Conservation (phyloP, 495 filamentous ascomycete species). For the Viridothelium virens region DNA sequence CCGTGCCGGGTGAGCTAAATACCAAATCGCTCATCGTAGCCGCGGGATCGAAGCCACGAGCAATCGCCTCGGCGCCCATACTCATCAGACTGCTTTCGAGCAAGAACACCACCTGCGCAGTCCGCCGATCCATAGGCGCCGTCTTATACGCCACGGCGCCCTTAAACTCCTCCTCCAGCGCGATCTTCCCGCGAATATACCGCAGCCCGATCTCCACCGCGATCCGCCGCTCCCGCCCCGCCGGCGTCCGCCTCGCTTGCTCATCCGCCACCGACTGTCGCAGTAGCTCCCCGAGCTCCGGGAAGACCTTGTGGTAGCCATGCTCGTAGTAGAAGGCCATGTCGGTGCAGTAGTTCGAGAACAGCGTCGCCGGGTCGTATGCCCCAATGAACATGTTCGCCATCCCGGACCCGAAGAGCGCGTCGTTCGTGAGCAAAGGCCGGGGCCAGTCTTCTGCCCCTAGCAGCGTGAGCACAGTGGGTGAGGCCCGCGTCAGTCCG, state of each 20-base stretch:
- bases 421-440: conserved; percentile 29
- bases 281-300: conserved; percentile 1
- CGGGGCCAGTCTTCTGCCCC: conserved; percentile 25
- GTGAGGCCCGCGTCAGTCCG: conserved; percentile 24
- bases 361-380: conserved; percentile 26
- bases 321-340: conserved; percentile 35
- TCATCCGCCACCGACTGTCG: conserved; percentile 20
- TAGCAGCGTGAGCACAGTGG: conserved; percentile 20
- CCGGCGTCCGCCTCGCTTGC: conserved; percentile 23
- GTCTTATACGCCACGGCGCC: conserved; percentile 17
- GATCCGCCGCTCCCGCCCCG: conserved; percentile 25
- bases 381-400: conserved; percentile 29
- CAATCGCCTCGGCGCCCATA: conserved; percentile 31
- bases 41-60: conserved; percentile 30
- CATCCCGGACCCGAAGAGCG: conserved; percentile 29
- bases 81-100: conserved; percentile 33
- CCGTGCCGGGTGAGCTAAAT: conserved; percentile 30
- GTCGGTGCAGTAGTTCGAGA: conserved; percentile 31
- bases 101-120: conserved; percentile 27
- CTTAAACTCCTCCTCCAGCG: conserved; percentile 25
- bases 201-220: conserved; percentile 25
- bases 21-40: conserved; percentile 17
- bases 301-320: conserved; percentile 32
- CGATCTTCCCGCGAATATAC: conserved; percentile 25
- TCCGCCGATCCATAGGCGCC: conserved; percentile 21